Percentiles rank a stretch among this genome's conserved stretches.
Conservation (phyloP, 768 basidiomycete species). For the Lentinula aciculospora region DNA sequence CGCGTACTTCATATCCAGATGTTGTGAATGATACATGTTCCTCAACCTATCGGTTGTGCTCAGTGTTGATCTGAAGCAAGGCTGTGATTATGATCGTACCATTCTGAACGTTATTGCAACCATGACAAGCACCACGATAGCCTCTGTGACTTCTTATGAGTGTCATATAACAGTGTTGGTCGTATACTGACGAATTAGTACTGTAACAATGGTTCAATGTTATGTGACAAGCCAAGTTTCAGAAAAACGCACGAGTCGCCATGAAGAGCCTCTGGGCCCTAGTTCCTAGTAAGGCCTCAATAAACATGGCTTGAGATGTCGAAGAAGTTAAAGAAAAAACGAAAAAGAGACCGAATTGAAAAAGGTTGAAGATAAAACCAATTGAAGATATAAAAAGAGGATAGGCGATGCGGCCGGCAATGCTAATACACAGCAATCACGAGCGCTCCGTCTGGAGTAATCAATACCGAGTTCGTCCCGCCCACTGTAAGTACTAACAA, state of each 20-base stretch:
- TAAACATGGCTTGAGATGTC: constrained; percentile 43
- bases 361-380: background rate
- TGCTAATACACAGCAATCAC: background rate
- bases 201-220: constrained; percentile 22
- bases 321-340: constrained; percentile 6
- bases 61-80: background rate
- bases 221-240: background rate
- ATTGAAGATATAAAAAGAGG: background rate
- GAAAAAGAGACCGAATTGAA: constrained; percentile 7
- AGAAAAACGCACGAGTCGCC: constrained; percentile 47
- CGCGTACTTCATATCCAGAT: constrained; percentile 47
- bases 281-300: constrained; percentile 68
- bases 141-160: constrained; percentile 42
- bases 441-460: background rate
- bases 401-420: background rate
- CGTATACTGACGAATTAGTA: constrained; percentile 51
- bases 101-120: constrained; percentile 65
- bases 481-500: no score
- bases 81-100: constrained; percentile 29
- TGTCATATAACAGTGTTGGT: background rate
- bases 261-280: constrained; percentile 71
- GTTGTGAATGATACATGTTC: constrained; percentile 36
- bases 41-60: constrained; percentile 37
- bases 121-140: constrained; percentile 68
- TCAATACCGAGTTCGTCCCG: background rate